A percentile compares a stretch with the other conserved stretches of the same genome.
These are phyloP conservation scores for Firmiana major DNA, from an alignment of 345 rosid genomes.

Conservation along the genomic window DNA sequence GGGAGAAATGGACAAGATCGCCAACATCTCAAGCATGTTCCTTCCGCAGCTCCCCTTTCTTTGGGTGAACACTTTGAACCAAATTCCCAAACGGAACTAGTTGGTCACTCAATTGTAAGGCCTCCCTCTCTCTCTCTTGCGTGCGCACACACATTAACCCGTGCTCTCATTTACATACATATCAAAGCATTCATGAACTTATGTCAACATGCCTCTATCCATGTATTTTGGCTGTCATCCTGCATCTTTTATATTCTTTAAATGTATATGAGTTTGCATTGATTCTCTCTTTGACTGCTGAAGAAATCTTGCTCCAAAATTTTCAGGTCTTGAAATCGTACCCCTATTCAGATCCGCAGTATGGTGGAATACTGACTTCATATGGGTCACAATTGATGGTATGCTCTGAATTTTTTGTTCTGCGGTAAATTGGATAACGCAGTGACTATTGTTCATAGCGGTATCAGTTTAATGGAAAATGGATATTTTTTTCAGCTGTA, in stretches of 20 bases:
- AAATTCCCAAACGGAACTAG: slow-evolving; percentile 54
- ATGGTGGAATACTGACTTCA: slow-evolving; percentile 36
- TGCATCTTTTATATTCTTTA: not conserved
- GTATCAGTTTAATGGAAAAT: not conserved
- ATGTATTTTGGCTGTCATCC: not conserved
- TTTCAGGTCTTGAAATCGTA: slow-evolving; percentile 54
- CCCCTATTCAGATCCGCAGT: slow-evolving; percentile 50
- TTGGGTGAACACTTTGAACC: slow-evolving; percentile 36
- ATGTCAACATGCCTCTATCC: not conserved
- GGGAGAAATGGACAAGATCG: slow-evolving; percentile 31
- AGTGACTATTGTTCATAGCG: not conserved
- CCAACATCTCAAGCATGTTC: slow-evolving; percentile 24
- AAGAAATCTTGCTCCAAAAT: slow-evolving; percentile 1
- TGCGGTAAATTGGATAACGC: not conserved
- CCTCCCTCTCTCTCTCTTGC: slow-evolving; percentile 10
- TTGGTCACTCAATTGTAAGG: slow-evolving; percentile 67
- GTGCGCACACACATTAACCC: too few species aligned
- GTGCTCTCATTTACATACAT: not conserved
- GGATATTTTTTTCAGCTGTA: not conserved
- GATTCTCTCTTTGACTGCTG: not conserved
- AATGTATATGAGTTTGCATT: not conserved
- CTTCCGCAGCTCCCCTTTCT: slow-evolving; percentile 19
- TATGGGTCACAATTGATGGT: slow-evolving; percentile 54
- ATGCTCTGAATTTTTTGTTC: slow-evolving; percentile 14
- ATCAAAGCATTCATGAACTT: not conserved